Percentiles rank a stretch among this genome's conserved stretches.
These are phyloP conservation scores for Rhizomucor pusillus DNA, from an alignment of 371 early-diverging fungal species.

Conservation along the genomic window DNA sequence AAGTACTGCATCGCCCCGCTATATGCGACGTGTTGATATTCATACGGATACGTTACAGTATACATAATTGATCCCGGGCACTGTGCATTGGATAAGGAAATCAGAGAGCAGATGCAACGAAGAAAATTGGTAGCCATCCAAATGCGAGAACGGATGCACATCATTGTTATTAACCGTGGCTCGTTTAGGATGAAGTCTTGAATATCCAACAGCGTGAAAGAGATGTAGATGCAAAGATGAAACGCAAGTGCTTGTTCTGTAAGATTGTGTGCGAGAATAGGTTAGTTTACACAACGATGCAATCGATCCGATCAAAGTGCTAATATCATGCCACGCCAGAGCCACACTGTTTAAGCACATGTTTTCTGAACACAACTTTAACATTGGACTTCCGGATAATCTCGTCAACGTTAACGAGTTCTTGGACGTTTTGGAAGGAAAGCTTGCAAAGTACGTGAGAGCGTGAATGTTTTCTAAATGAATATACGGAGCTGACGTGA, in stretches of 20 bases:
- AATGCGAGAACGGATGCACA: no score
- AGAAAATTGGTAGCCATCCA: slow-evolving; percentile 57
- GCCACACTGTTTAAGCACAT: slow-evolving; percentile 80
- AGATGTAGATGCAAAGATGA: slow-evolving; percentile 59
- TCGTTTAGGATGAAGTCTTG: slow-evolving; percentile 66
- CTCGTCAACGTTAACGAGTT: slow-evolving; percentile 87
- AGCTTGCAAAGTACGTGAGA: slow-evolving; percentile 63
- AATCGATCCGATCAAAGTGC: no score
- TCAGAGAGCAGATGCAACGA: slow-evolving; percentile 74
- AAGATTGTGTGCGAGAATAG: slow-evolving; percentile 71
- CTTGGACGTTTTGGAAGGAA: slow-evolving; percentile 73
- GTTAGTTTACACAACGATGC: slow-evolving; percentile 13
- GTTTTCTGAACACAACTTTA: slow-evolving; percentile 91
- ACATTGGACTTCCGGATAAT: slow-evolving; percentile 93
- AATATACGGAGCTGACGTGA: slow-evolving; percentile 1
- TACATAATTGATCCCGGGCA: slow-evolving; percentile 66
- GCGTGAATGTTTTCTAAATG: background rate
- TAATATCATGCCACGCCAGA: slow-evolving; percentile 26
- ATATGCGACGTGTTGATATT: background rate
- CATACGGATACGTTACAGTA: slow-evolving; percentile 19
- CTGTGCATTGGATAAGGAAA: slow-evolving; percentile 59
- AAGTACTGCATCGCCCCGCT: no score
- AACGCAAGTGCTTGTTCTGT: slow-evolving; percentile 93
- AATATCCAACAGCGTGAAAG: slow-evolving; percentile 80
- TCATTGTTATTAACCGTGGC: no score